Evolutionary conservation across 2,329 filamentous ascomycete genomes (phyloP).

Genomic region (Aureobasidium sp.): DNA sequence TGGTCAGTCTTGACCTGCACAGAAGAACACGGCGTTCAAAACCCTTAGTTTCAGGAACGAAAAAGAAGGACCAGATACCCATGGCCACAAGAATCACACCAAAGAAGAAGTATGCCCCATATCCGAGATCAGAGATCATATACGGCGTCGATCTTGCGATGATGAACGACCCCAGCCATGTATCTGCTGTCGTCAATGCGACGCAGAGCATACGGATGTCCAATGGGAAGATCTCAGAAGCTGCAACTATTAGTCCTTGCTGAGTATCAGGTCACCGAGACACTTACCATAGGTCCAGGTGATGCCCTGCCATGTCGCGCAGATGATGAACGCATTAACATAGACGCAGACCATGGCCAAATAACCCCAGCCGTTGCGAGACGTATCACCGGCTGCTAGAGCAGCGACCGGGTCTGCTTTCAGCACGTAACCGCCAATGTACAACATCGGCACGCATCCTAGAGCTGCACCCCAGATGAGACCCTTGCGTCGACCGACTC

Average conservation of each 20-base stretch:
- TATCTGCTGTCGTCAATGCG: constrained; percentile 41
- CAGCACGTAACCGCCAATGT: constrained; percentile 59
- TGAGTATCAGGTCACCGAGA: neutral
- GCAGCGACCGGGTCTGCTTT: constrained; percentile 54
- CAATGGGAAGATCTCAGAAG: constrained; percentile 54
- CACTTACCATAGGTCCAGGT: constrained; percentile 23
- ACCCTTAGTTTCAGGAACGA: constrained; percentile 77
- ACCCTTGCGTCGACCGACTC: constrained; percentile 42
- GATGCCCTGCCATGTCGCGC: constrained; percentile 45
- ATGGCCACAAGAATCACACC: constrained; percentile 32
- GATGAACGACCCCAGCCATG: constrained; percentile 44
- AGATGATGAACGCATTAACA: constrained; percentile 61
- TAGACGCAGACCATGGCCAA: constrained; percentile 64
- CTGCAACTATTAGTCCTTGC: constrained; percentile 34
- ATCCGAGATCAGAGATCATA: constrained; percentile 41
- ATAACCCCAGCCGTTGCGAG: constrained; percentile 54
- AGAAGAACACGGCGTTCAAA: neutral
- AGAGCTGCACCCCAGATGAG: constrained; percentile 37
- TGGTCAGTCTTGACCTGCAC: neutral
- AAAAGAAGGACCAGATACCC: constrained; percentile 73
- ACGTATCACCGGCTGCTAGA: constrained; percentile 47
- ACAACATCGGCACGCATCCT: neutral
- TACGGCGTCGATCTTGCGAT: constrained; percentile 42
- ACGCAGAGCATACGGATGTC: constrained; percentile 46
- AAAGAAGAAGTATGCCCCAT: constrained; percentile 45